These are phyloP conservation scores for Shiraia bambusicola DNA, from an alignment of 2,329 filamentous ascomycete genomes.

Conservation along the genomic window DNA sequence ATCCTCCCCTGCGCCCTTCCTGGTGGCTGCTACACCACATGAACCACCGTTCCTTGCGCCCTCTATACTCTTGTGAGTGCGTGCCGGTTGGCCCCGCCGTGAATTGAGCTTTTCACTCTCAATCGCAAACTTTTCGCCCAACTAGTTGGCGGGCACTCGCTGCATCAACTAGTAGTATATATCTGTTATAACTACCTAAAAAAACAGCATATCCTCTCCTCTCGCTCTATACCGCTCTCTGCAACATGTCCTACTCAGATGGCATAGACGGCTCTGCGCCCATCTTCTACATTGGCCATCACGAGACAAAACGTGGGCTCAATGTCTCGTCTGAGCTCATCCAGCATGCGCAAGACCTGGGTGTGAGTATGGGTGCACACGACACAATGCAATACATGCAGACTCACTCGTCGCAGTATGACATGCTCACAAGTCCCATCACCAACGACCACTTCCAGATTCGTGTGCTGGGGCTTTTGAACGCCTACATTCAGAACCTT, in stretches of 20 bases:
- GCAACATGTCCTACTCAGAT: slow-evolving; percentile 33
- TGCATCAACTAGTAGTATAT: neutral
- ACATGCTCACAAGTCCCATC: slow-evolving; percentile 76
- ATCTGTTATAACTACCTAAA: no score
- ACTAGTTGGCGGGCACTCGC: neutral
- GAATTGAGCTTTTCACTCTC: slow-evolving; percentile 5
- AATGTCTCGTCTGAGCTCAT: slow-evolving; percentile 66
- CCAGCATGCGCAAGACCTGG: slow-evolving; percentile 66
- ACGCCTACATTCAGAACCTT: slow-evolving; percentile 54
- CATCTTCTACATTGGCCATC: slow-evolving; percentile 71
- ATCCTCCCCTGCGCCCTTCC: no score
- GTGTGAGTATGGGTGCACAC: slow-evolving; percentile 53
- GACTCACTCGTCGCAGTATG: slow-evolving; percentile 60
- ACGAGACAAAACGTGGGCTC: slow-evolving; percentile 64
- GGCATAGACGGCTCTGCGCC: slow-evolving; percentile 45
- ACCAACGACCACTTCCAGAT: slow-evolving; percentile 72
- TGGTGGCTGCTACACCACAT: no score
- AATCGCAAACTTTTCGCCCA: slow-evolving; percentile 8
- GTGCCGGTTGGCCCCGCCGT: slow-evolving; percentile 11
- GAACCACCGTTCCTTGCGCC: neutral
- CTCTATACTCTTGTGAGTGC: neutral
- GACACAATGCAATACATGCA: neutral
- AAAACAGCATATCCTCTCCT: slow-evolving; percentile 8
- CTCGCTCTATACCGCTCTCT: neutral
- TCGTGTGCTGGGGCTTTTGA: slow-evolving; percentile 64